Percentiles rank a stretch among this genome's conserved stretches.
Conservation (phyloP, 164 flowering plant genomes). For the Buxus sempervirens region DNA sequence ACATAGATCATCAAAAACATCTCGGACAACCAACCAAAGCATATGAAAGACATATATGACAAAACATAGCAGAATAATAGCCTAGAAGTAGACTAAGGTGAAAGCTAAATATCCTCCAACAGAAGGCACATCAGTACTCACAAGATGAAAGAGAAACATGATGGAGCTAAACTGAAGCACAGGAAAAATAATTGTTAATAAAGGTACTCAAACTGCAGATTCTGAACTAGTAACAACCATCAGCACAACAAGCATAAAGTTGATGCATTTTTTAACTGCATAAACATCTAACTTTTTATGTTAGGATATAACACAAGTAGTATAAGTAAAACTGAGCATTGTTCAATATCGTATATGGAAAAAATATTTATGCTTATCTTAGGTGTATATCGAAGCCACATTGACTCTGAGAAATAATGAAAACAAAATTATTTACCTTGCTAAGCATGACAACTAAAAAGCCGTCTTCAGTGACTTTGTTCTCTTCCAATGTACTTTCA, state of each 20-base stretch:
- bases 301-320: too few species aligned
- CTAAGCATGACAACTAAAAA: conserved; percentile 99
- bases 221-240: too few species aligned
- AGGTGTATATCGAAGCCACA: not conserved
- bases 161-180: not conserved
- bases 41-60: too few species aligned
- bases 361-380: not conserved
- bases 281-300: too few species aligned
- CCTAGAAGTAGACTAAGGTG: not conserved
- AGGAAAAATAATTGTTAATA: not conserved
- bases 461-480: conserved; percentile 90
- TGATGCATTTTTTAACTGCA: too few species aligned
- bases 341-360: too few species aligned
- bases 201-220: too few species aligned
- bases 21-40: too few species aligned
- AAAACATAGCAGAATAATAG: not conserved
- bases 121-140: not conserved
- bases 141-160: not conserved
- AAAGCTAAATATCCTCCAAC: not conserved
- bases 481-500: conserved; percentile 85
- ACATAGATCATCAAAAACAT: too few species aligned
- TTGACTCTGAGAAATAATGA: not conserved
- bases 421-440: conserved; percentile 51
- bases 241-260: too few species aligned
- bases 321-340: too few species aligned